Evolutionary conservation across 2,329 filamentous ascomycete genomes (phyloP), one percentile per base, ranked within the genome.

Genomic region (Arachnomyces sp.): DNA sequence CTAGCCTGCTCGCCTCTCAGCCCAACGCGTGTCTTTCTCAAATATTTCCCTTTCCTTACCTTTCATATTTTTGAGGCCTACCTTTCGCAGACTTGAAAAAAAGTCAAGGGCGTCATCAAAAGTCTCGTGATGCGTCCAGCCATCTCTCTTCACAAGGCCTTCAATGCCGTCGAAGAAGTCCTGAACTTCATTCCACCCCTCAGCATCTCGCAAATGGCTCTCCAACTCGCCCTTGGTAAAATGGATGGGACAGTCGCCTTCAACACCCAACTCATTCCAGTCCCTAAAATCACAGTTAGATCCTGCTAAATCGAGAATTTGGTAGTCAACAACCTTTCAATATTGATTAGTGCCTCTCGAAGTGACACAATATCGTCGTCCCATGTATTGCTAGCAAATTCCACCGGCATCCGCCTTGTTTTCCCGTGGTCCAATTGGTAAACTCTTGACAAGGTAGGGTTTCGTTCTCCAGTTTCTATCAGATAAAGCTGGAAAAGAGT

Each of bases 61-160:
- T 46, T 34, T 51, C 43, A 63, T 41, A 30, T 43, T 39, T 45
- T 49, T 43, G 38, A 63, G 47, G 34, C 59, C 56, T 18, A 51
- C 39, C 42, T 63, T 52, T 47, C 58, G 48, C 29, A 65, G 47
- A 20, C 59, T 51, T 31, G 46, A 49, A 41, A 64, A 66, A 37
- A 64, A 50, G 14, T 56, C 45, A 28, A 60, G 47, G 31, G 61
- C 59, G 46, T 58, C 49, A n/a, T 60, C 50, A 38, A 63, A 65
- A 25, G 53, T 55, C 34, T 63, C 53, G 40, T 55, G 51, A 13
- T 53, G 44, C 12, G 60, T 61, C 57, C 60, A 66, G 28, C 63
- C 60, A 53, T 65, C 61, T 18, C 61, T 51, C 37, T 51, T 40
- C 25, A 65, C 55, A 45, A 64, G 49, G 7, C 51, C 49, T 29